A percentile compares a stretch with the other conserved stretches of the same genome.
These are phyloP conservation scores for Neonectria magnoliae DNA, from an alignment of 2,329 filamentous ascomycete genomes.

Conservation along the genomic window DNA sequence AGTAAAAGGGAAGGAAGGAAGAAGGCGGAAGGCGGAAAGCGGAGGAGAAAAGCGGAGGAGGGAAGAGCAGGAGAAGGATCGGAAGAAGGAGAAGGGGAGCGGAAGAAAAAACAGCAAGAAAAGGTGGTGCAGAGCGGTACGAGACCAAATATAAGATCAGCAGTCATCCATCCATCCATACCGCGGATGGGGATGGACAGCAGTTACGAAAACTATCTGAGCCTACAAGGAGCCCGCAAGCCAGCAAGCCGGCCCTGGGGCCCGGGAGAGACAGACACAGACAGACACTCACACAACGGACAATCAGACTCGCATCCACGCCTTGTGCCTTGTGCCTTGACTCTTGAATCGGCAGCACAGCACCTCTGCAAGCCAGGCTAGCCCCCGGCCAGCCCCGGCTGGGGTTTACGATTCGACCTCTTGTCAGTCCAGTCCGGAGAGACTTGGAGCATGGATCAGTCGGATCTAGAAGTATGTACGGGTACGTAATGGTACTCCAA, in stretches of 20 bases:
- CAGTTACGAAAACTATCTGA: constrained; percentile 25
- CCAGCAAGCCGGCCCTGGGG: constrained; percentile 16
- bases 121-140: constrained; percentile 25
- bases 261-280: background rate
- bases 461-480: constrained; percentile 16
- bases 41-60: constrained; percentile 5
- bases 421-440: constrained; percentile 30
- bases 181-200: constrained; percentile 16
- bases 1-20: constrained; percentile 26
- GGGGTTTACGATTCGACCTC: constrained; percentile 18
- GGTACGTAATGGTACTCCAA: background rate
- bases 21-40: constrained; percentile 9
- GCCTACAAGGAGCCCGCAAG: constrained; percentile 22
- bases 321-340: constrained; percentile 9
- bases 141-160: constrained; percentile 38
- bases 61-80: constrained; percentile 25
- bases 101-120: constrained; percentile 9
- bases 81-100: constrained; percentile 26
- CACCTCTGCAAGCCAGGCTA: constrained; percentile 15
- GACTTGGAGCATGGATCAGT: constrained; percentile 32
- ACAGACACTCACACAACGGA: constrained; percentile 12
- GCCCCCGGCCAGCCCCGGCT: constrained; percentile 23
- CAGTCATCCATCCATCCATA: constrained; percentile 30
- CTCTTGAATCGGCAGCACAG: constrained; percentile 5
- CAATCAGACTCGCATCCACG: constrained; percentile 23